Conservation (phyloP, 306 rosid species). For the Cucumis cinereus region DNA sequence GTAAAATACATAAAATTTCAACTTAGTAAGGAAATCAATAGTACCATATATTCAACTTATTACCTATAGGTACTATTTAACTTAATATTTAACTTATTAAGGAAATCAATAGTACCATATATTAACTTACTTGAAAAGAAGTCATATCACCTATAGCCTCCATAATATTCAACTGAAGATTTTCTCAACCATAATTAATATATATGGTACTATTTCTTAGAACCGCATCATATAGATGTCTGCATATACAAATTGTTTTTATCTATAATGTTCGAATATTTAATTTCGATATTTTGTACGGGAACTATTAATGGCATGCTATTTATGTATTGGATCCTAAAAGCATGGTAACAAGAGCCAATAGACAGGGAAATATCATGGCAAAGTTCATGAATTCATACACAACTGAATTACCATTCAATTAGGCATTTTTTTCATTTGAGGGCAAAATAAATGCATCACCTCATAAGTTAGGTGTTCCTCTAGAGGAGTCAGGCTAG, state of each 20-base stretch:
- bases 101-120: no score
- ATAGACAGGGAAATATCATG: background rate
- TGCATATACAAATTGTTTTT: background rate
- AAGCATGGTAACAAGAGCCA: background rate
- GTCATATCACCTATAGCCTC: no score
- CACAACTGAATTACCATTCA: background rate
- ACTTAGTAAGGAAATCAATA: no score
- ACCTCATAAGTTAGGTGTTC: slow-evolving; percentile 90
- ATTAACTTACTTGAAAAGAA: no score
- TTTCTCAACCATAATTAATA: background rate
- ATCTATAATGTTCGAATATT: background rate
- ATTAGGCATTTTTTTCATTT: background rate
- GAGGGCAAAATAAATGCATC: background rate
- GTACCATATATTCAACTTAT: no score
- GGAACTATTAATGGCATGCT: background rate
- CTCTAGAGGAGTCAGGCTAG: slow-evolving; percentile 79
- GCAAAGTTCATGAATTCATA: background rate
- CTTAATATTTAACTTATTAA: no score
- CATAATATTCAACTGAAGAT: background rate
- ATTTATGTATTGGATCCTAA: background rate
- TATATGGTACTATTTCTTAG: background rate
- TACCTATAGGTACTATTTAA: no score
- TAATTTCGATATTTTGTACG: background rate
- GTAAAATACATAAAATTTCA: no score
- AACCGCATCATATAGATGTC: background rate